Evolutionary conservation across 345 rosid genomes (phyloP), one percentile per base, ranked within the genome.

Genomic region (Viola odorata): DNA sequence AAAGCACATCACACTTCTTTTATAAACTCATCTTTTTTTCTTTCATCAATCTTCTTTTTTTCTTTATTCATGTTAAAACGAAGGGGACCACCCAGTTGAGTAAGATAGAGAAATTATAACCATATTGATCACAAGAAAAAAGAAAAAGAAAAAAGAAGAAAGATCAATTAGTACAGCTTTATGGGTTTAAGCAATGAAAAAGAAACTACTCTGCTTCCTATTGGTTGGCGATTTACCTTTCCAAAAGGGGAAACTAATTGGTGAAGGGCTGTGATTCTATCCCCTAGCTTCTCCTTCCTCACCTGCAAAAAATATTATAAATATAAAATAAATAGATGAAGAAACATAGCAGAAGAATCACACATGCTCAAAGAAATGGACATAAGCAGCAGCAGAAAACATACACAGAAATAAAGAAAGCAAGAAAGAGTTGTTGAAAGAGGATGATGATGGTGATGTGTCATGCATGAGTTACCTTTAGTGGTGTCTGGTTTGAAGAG

Each of bases 221-320:
- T 3, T 12, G 52, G n/a, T 50, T 15, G 47, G 32, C 50, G n/a
- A 42, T 32, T 47, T 65, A 86, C 96, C 89, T 89, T 89, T 50
- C 97, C 95, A 75, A 87, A 87, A 53, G 95, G 95, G 72, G 97
- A 90, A 72, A 87, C 97, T 10, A 90, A 82, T 73, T 90, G 91
- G 83, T 89, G 96, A 67, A 89, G 87, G n/a, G 95, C 78, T 62
- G 89, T 84, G 44, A 85, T 84, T 70, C 95, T 73, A 65, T 87
- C 95, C 56, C 95, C 95, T 65, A 85, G 54, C 66, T 85, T 87
- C 74, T 85, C 91, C 79, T 85, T 90, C 77, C 90, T 80, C 67
- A 83, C 91, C 91, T 85, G 79, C 49, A 58, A 36, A 37, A 15
- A 15, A 39, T 41, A 7, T 39, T 64, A 50, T 0, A 12, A 13